Evolutionary conservation across 225 moss, liverwort and hornwort genomes (phyloP).

Genomic region (Neckera pumila): DNA sequence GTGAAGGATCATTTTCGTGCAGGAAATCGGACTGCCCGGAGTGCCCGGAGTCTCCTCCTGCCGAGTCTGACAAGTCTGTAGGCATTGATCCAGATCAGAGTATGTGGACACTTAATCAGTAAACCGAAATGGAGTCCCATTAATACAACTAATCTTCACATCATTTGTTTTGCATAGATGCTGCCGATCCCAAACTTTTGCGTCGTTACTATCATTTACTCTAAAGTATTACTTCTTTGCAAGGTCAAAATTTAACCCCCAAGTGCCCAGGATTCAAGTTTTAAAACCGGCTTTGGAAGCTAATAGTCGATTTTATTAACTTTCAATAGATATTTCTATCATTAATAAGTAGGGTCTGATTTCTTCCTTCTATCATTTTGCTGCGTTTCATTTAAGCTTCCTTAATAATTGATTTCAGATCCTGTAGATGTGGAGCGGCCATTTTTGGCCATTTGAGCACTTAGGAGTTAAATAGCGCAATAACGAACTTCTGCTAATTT

Average conservation of each 20-base stretch:
- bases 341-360: not conserved
- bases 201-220: not conserved
- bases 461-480: not conserved
- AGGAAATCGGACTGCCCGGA: not conserved
- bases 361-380: not conserved
- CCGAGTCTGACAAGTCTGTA: conserved; percentile 1
- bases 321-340: not conserved
- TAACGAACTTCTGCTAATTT: not conserved
- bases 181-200: not conserved
- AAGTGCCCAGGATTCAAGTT: not conserved
- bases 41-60: not conserved
- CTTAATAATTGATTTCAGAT: not conserved
- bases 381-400: not conserved
- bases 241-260: not conserved
- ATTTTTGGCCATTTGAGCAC: not conserved
- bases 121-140: not conserved
- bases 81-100: not conserved
- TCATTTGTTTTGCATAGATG: not conserved
- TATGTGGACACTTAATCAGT: not conserved
- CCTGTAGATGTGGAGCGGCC: not conserved
- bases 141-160: not conserved
- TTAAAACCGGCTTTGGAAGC: not conserved
- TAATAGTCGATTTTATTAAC: not conserved
- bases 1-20: conserved; percentile 24
- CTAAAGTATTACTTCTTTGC: not conserved